These are phyloP conservation scores for Verticillium alfalfae DNA, from an alignment of 2,329 filamentous ascomycete species.

Conservation along the genomic window DNA sequence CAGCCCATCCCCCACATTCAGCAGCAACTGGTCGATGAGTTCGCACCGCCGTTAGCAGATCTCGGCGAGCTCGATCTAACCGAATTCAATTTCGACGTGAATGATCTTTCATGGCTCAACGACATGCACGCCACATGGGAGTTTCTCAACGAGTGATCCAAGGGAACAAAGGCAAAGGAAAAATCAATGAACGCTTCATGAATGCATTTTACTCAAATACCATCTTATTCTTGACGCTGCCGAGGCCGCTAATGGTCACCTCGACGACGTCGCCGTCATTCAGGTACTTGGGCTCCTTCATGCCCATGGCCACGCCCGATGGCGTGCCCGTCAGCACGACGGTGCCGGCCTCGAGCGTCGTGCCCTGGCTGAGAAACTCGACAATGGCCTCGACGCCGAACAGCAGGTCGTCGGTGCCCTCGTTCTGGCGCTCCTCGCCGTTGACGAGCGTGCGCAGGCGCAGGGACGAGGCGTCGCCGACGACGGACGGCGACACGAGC, in stretches of 20 bases:
- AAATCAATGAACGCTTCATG: slow-evolving; percentile 1
- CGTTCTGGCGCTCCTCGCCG: slow-evolving; percentile 42
- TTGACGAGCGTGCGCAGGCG: slow-evolving; percentile 38
- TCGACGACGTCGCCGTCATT: slow-evolving; percentile 36
- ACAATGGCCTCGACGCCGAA: slow-evolving; percentile 42
- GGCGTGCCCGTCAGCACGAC: slow-evolving; percentile 44
- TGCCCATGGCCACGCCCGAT: slow-evolving; percentile 40
- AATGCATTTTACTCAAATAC: slow-evolving; percentile 19
- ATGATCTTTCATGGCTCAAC: slow-evolving; percentile 26
- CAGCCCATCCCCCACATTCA: background rate
- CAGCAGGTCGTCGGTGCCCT: slow-evolving; percentile 41
- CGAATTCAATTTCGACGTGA: slow-evolving; percentile 21
- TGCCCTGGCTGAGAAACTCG: slow-evolving; percentile 38
- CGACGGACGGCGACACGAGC: slow-evolving; percentile 22
- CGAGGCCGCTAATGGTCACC: slow-evolving; percentile 31
- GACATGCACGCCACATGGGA: slow-evolving; percentile 24
- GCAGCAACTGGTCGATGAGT: slow-evolving; percentile 14
- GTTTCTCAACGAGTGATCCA: slow-evolving; percentile 14
- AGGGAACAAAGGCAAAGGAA: background rate
- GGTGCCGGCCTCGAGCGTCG: slow-evolving; percentile 45
- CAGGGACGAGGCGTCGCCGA: slow-evolving; percentile 21
- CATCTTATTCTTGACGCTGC: slow-evolving; percentile 29
- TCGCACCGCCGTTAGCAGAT: slow-evolving; percentile 14
- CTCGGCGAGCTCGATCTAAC: slow-evolving; percentile 16
- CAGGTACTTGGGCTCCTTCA: slow-evolving; percentile 34